A percentile compares a stretch with the other conserved stretches of the same genome.
Conservation (phyloP, 1,284 basidiomycete genomes). For the Marasmius oreades region DNA sequence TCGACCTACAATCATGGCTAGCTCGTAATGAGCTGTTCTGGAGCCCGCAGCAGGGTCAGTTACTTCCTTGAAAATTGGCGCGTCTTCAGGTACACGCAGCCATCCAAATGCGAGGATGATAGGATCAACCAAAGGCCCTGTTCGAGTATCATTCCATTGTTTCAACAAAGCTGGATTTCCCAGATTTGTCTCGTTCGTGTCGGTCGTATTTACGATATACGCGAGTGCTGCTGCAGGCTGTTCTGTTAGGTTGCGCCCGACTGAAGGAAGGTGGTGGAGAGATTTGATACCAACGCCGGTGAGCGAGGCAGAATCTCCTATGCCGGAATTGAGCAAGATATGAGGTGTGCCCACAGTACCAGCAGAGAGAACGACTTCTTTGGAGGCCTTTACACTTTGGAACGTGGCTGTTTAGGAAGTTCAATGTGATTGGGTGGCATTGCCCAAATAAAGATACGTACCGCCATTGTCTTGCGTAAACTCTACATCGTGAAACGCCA, state of each 20-base stretch:
- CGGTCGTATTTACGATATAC: slow-evolving; percentile 21
- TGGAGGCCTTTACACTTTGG: slow-evolving; percentile 12
- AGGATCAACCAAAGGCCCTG: slow-evolving; percentile 22
- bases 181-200: slow-evolving; percentile 21
- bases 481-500: slow-evolving; percentile 10
- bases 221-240: slow-evolving; percentile 24
- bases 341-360: slow-evolving; percentile 24
- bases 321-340: slow-evolving; percentile 31
- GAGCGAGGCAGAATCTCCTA: slow-evolving; percentile 26
- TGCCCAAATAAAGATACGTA: slow-evolving; percentile 10
- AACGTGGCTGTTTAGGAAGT: background rate
- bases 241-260: slow-evolving; percentile 35
- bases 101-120: slow-evolving; percentile 20
- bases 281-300: slow-evolving; percentile 22
- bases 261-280: slow-evolving; percentile 25
- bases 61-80: slow-evolving; percentile 13
- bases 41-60: slow-evolving; percentile 13
- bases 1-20: slow-evolving; percentile 12
- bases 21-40: slow-evolving; percentile 14
- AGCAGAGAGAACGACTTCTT: slow-evolving; percentile 27
- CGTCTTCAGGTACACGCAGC: slow-evolving; percentile 20
- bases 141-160: slow-evolving; percentile 19
- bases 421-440: background rate
- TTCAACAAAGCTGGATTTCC: slow-evolving; percentile 18
- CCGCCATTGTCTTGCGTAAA: slow-evolving; percentile 18